Evolutionary conservation across 805 yeast species (phyloP).

Genomic region (Kockiozyma suomiensis): DNA sequence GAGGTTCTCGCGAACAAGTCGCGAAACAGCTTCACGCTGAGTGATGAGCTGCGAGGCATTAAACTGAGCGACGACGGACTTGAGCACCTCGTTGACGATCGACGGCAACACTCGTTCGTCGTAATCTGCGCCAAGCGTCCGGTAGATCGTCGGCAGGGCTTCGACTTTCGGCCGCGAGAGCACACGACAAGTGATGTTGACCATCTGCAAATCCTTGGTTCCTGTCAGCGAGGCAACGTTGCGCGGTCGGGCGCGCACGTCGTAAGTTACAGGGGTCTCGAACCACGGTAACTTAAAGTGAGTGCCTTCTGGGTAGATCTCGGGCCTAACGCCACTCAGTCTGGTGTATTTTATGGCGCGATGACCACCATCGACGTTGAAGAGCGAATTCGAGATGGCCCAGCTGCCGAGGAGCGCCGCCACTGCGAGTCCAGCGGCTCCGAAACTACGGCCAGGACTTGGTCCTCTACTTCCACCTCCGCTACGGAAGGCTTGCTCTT

Average conservation of each 20-base stretch:
- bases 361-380: conserved; percentile 98
- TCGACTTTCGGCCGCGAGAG: conserved; percentile 81
- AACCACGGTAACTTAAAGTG: conserved; percentile 93
- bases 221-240: conserved; percentile 95
- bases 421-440: conserved; percentile 62
- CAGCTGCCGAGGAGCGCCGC: conserved; percentile 61
- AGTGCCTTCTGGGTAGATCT: conserved; percentile 89
- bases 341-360: conserved; percentile 94
- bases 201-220: conserved; percentile 98
- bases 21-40: conserved; percentile 95
- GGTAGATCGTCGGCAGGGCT: conserved; percentile 79
- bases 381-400: conserved; percentile 58
- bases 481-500: conserved; percentile 22
- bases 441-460: conserved; percentile 15
- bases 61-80: conserved; percentile 96
- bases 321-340: conserved; percentile 77
- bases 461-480: conserved; percentile 19
- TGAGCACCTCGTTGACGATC: conserved; percentile 96
- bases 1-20: conserved; percentile 86
- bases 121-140: conserved; percentile 92
- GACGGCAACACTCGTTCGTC: conserved; percentile 97
- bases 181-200: conserved; percentile 97
- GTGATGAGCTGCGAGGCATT: conserved; percentile 97
- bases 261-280: conserved; percentile 89
- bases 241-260: conserved; percentile 96